Evolutionary conservation across 176 grass and related monocot genomes (phyloP), one percentile per base, ranked within the genome.

Genomic region (Musa beccarii): DNA sequence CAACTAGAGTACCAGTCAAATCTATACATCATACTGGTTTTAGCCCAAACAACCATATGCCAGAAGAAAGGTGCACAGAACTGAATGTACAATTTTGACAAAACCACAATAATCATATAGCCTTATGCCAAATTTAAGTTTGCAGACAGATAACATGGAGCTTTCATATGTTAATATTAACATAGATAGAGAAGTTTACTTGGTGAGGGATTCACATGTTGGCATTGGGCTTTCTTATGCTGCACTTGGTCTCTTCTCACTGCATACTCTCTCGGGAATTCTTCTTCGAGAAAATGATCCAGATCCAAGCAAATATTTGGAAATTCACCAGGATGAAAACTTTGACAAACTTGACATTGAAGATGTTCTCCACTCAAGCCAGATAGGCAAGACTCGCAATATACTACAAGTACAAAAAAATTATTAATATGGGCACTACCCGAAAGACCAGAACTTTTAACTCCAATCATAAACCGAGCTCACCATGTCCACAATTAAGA

Each of bases 401-500:
- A 99, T n/a, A 94, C 90, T 99, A 51, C 34, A 69, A 69, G 71
- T 23, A 13, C 70, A 49, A 81, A 78, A 50, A 81, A 86, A 43
- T 14, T 83, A 76, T 51, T 15, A 74, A 78, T 12, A 79, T 10
- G 9, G 8, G 71, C 69, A 74, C 17, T 16, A 54, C 2, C 52
- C 8, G 3, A 54, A 78, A 57, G 75, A 55, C 25, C 50, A 72
- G 54, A 13, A 22, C 9, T 73, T 1, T 70, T 29, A 34, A 68
- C 72, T 76, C 22, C 68, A 79, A 80, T 52, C 9, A 61, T 74
- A 73, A 51, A 89, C 12, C 13, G 12, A 72, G 79, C 83, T 87
- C 80, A 99, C 95, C 95, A 76, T 94, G 95, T 71, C 95, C 95
- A 79, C 95, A 99, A 80, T 99, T 99, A 76, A 99, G 95, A 84